Conservation (phyloP, 805 yeast genomes). For the Lipomyces sp. region DNA sequence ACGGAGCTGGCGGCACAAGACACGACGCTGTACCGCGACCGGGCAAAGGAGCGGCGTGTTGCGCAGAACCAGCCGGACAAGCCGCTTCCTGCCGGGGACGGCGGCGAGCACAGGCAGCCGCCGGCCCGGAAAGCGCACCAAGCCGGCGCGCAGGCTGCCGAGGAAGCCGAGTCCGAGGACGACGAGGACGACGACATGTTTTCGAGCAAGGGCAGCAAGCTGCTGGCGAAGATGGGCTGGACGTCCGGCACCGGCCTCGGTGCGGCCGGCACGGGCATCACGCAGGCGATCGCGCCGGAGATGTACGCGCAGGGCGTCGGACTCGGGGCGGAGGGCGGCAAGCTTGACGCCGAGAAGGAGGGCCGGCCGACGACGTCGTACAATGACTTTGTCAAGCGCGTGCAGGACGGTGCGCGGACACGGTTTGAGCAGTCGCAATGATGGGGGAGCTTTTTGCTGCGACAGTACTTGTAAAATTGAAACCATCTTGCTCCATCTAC, state of each 20-base stretch:
- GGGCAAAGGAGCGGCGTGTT: slow-evolving; percentile 25
- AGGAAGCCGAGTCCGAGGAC: slow-evolving; percentile 6
- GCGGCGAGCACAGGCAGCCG: not conserved
- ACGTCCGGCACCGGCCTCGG: slow-evolving; percentile 81
- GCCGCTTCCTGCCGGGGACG: not conserved
- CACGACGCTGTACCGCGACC: slow-evolving; percentile 18
- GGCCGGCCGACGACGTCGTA: slow-evolving; percentile 7
- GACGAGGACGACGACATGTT: slow-evolving; percentile 15
- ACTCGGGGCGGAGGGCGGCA: slow-evolving; percentile 19
- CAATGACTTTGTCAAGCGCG: slow-evolving; percentile 3
- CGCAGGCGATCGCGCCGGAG: slow-evolving; percentile 17
- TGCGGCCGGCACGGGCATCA: slow-evolving; percentile 48
- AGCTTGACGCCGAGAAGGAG: slow-evolving; percentile 1
- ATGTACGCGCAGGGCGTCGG: slow-evolving; percentile 24
- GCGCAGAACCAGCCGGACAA: slow-evolving; percentile 11
- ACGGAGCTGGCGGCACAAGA: not conserved
- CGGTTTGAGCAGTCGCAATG: slow-evolving; percentile 6
- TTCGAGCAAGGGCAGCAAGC: slow-evolving; percentile 53
- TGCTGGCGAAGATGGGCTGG: slow-evolving; percentile 89
- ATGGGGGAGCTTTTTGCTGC: not conserved
- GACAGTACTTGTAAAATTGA: no score
- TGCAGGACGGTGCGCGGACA: slow-evolving; percentile 1
- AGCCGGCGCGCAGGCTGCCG: not conserved
- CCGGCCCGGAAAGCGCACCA: not conserved
- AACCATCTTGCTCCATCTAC: no score